A percentile compares a stretch with the other conserved stretches of the same genome.
Evolutionary conservation across 1,284 basidiomycete species (phyloP).

Genomic region (Sparassis latifolia): DNA sequence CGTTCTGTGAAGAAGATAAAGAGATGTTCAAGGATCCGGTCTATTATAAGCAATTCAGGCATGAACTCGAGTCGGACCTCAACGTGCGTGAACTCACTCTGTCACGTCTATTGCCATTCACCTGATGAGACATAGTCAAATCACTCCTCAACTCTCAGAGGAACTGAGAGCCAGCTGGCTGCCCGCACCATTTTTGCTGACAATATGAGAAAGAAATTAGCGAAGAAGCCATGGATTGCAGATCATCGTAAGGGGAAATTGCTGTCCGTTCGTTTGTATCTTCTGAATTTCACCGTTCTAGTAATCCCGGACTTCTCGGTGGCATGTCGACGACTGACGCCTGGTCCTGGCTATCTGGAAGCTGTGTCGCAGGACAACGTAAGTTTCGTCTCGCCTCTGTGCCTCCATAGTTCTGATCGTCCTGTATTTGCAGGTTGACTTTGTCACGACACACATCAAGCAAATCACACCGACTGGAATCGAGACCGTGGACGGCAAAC

Average conservation of each 20-base stretch:
- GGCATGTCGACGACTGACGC: constrained; percentile 52
- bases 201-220: constrained; percentile 45
- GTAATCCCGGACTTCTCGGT: constrained; percentile 56
- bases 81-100: constrained; percentile 31
- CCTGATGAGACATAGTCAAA: constrained; percentile 29
- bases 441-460: constrained; percentile 44
- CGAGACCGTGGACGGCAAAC: constrained; percentile 45
- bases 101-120: background rate
- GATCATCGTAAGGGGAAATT: constrained; percentile 38
- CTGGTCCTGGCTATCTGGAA: constrained; percentile 61
- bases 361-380: constrained; percentile 57
- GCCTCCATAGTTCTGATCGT: background rate
- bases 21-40: constrained; percentile 40
- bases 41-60: constrained; percentile 45
- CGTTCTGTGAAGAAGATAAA: constrained; percentile 50
- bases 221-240: constrained; percentile 52
- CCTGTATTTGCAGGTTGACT: constrained; percentile 39
- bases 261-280: too few relatives aligned
- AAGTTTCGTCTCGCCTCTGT: constrained; percentile 7
- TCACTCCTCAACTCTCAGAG: constrained; percentile 38
- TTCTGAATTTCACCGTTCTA: constrained; percentile 14
- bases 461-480: constrained; percentile 47
- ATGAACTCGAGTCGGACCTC: constrained; percentile 43
- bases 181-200: constrained; percentile 36
- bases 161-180: constrained; percentile 34